Conservation (phyloP, 129 eudicot genomes). For the Flaveria robusta region DNA sequence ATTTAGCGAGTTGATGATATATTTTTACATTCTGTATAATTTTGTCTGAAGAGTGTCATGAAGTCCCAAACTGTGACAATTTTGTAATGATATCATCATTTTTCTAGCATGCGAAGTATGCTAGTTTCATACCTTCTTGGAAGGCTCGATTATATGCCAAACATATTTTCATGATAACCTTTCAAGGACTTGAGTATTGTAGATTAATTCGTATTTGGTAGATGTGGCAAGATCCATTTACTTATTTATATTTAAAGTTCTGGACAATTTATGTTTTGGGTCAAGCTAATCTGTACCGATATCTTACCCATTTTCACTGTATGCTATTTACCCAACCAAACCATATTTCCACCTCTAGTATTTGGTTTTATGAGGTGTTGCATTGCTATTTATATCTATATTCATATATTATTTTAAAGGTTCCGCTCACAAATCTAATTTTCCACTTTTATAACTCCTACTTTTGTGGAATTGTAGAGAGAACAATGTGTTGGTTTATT, state of each 20-base stretch:
- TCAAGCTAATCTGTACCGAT: not conserved
- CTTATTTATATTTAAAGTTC: not conserved
- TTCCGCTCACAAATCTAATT: not conserved
- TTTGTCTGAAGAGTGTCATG: not conserved
- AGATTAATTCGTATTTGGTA: not conserved
- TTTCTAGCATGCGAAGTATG: not conserved
- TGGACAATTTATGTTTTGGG: not conserved
- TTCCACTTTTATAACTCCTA: conserved; percentile 13
- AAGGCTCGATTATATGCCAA: not conserved
- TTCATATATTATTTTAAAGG: conserved; percentile 22
- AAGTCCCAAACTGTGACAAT: not conserved
- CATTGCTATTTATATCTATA: conserved; percentile 18
- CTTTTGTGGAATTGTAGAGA: conserved; percentile 43
- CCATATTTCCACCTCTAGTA: not conserved
- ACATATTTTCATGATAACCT: not conserved
- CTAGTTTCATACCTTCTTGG: not conserved
- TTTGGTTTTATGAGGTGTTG: conserved; percentile 17
- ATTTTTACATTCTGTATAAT: not conserved
- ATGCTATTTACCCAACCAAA: not conserved
- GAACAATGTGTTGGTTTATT: conserved; percentile 76
- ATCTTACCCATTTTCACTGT: not conserved
- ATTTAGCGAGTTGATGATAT: conserved; percentile 5
- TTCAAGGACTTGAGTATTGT: not conserved
- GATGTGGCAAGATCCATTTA: conserved; percentile 9
- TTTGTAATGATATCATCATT: not conserved